Evolutionary conservation across 805 yeast species (phyloP), one percentile per base, ranked within the genome.

Genomic region (Zygoascus ofunaensis): DNA sequence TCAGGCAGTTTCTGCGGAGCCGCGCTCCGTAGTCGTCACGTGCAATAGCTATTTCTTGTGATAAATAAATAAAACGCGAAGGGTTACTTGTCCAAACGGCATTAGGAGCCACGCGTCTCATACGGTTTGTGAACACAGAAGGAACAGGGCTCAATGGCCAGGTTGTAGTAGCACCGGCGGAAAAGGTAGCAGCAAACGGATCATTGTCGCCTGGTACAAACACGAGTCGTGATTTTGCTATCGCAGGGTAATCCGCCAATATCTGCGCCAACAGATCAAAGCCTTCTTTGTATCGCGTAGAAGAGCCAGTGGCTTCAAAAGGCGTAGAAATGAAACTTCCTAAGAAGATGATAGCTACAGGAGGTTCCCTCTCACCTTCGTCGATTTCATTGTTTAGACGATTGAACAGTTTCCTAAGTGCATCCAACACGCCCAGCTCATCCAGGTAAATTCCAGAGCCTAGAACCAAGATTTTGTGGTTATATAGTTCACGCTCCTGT

Each of bases 171-270:
- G 79, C 69, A 3, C 90, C 87, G 41, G 80, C 69, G 1, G 83
- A 72, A 39, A 73, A 74, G 44, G 80, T 69, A 1, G 92, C 76
- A 30, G 80, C 79, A 97, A 97, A 92, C 0, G 96, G 96, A 63
- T 92, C 99, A 53, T 86, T 83, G 35, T 77, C 76, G 1, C 98
- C 97, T 0, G 97, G 97, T 1, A 90, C 67, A 47, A 92, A 75
- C 1, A 87, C 64, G 23, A 92, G 61, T 42, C 81, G 78, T 23
- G 82, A 71, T 4, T 64, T 57, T 5, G 65, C 57, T 4, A 87
- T 62, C 3, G 60, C 57, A 0, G 86, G 82, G 53, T 67, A 83
- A 39, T 72, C 69, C 7, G 80, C 73, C 17, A 92, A 56, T 2
- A 86, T 55, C 2, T 70, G 68, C 0, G 94, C 90, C 14, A 92